Evolutionary conservation across 1,139 yeast species (phyloP), one percentile per base, ranked within the genome.

Genomic region (Candida pseudoviswanathii): DNA sequence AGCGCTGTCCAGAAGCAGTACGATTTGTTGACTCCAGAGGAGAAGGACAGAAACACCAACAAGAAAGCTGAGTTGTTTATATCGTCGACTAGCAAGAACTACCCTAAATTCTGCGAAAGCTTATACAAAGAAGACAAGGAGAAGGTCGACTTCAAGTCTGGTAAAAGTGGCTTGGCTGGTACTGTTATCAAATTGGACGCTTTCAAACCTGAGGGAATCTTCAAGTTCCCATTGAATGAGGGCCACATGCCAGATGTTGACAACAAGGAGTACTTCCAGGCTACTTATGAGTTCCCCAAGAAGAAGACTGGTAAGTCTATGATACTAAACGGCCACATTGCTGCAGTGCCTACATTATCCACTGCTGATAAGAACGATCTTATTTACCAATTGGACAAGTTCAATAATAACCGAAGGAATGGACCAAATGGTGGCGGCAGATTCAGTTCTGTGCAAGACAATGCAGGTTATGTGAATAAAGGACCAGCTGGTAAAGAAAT

Each of bases 251-350:
- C 83, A 10, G 84, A 84, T 56, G 66, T 94, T 36, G 76, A 82
- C 21, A 82, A 82, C 29, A 71, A 72, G 45, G 71, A 80, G 22
- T 84, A 82, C 53, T 64, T 90, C 50, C 81, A 80, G 48, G 72
- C 84, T 2, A 72, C 73, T 45, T 94, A 86, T 62, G 65, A 73
- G 43, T 80, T 88, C 80, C 81, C 82, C 3, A 65, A 72, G 16
- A 77, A 79, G 49, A 64, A 64, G 5, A 68, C 59, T 3, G 87
- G 89, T 48, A 94, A 94, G 64, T 86, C 96, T 2, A 88, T 94
- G 89, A 72, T 94, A 26, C 68, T 94, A 53, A 88, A 85, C 48
- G 98, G 98, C 0, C 89, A 77, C 58, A 82, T 85, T 52, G 78
- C 90, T 2, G 85, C 84, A 52, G 69, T 70, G 22, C 76, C 78